Conservation (phyloP, 805 yeast species). For the Teunomyces kruisii region DNA sequence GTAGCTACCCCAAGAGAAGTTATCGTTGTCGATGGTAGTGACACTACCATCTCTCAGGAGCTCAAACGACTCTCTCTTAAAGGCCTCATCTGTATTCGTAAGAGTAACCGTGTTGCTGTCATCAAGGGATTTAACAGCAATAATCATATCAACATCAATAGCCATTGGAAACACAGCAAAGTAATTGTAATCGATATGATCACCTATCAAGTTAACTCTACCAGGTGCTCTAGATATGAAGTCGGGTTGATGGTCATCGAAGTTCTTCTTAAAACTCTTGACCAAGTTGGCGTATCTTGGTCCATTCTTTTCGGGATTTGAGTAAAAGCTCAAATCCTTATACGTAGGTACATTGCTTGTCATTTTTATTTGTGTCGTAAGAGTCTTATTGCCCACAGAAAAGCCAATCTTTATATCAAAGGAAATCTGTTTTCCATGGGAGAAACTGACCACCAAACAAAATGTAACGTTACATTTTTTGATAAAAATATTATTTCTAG, state of each 20-base stretch:
- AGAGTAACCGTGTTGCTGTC: conserved; percentile 25
- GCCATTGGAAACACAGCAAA: conserved; percentile 76
- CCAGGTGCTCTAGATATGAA: conserved; percentile 70
- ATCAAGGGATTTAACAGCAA: conserved; percentile 40
- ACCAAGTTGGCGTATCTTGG: conserved; percentile 27
- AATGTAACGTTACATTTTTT: conserved; percentile 8
- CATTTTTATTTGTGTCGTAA: neutral
- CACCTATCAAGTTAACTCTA: conserved; percentile 72
- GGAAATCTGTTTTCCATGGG: neutral
- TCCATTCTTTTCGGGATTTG: conserved; percentile 24
- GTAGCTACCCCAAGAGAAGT: conserved; percentile 65
- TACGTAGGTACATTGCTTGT: conserved; percentile 31
- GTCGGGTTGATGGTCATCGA: conserved; percentile 31
- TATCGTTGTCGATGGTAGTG: conserved; percentile 47
- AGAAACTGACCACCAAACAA: neutral
- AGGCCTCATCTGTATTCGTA: conserved; percentile 33
- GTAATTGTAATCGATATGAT: conserved; percentile 68
- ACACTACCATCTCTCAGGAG: conserved; percentile 41
- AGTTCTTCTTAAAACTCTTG: conserved; percentile 21
- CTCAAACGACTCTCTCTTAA: conserved; percentile 34
- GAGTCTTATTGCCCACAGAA: neutral
- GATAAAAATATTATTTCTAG: neutral
- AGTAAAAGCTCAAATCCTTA: conserved; percentile 33
- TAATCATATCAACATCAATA: conserved; percentile 59
- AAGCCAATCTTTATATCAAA: neutral